Conservation (phyloP, 768 basidiomycete species). For the Boletus subparvulus region DNA sequence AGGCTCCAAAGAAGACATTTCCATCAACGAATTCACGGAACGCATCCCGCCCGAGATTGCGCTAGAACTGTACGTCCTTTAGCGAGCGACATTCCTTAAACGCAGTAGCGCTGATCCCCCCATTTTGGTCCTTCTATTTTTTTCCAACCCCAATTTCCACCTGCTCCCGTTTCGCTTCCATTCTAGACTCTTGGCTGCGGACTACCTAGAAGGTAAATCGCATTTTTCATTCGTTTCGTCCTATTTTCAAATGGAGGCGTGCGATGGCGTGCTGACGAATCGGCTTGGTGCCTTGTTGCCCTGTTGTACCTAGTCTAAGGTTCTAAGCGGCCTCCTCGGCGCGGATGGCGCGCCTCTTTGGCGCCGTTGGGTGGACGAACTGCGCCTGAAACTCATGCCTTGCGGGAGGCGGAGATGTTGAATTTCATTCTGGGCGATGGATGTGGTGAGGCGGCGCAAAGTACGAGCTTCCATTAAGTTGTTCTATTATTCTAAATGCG, state of each 20-base stretch:
- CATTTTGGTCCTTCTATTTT: not conserved
- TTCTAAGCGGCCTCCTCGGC: not conserved
- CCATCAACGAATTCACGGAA: conserved; percentile 73
- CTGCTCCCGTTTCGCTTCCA: not conserved
- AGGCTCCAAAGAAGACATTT: conserved; percentile 73
- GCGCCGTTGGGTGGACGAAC: not conserved
- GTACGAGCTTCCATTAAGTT: conserved; percentile 7
- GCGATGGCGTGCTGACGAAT: conserved; percentile 10
- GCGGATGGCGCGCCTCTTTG: not conserved
- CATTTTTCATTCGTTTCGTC: not conserved
- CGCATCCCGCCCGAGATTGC: conserved; percentile 85
- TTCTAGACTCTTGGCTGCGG: conserved; percentile 57
- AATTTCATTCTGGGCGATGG: not conserved
- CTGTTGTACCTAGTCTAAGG: conserved; percentile 13
- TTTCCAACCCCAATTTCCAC: conserved; percentile 6
- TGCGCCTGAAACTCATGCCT: conserved; percentile 3
- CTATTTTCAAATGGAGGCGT: conserved; percentile 19
- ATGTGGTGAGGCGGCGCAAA: conserved; percentile 16
- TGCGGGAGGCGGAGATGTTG: not conserved
- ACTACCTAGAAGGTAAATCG: conserved; percentile 60
- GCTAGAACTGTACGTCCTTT: conserved; percentile 73
- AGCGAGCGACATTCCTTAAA: not conserved
- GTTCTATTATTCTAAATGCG: conserved; percentile 1
- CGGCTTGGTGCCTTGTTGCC: conserved; percentile 9
- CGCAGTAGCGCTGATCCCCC: conserved; percentile 12